These are phyloP conservation scores for Clitopilus passeckerianus DNA, from an alignment of 768 basidiomycete genomes.

Conservation along the genomic window DNA sequence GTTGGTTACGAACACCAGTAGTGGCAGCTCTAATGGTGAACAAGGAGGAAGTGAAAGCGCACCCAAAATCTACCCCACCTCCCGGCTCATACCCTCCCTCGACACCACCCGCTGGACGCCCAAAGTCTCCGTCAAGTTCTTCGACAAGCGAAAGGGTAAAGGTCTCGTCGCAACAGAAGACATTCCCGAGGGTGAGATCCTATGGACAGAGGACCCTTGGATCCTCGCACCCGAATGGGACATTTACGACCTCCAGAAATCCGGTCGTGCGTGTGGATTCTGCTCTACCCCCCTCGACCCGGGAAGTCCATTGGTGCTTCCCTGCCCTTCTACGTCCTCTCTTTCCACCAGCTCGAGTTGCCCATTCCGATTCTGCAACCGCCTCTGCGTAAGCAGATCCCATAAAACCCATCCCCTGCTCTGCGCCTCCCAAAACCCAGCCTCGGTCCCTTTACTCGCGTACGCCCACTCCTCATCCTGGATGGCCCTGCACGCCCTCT, in stretches of 20 bases:
- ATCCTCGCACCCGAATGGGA: constrained; percentile 81
- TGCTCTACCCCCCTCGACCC: constrained; percentile 64
- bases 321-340: constrained; percentile 44
- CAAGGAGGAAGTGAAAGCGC: too few species aligned
- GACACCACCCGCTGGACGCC: constrained; percentile 58
- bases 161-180: constrained; percentile 70
- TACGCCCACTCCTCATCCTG: constrained; percentile 59
- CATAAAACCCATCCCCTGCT: constrained; percentile 63
- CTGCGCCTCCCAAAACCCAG: constrained; percentile 73
- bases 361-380: constrained; percentile 71
- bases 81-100: constrained; percentile 56
- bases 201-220: constrained; percentile 88
- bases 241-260: constrained; percentile 64
- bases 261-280: constrained; percentile 59
- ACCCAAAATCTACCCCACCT: constrained; percentile 45
- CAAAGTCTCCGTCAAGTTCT: constrained; percentile 64
- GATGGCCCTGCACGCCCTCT: constrained; percentile 74
- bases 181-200: constrained; percentile 64
- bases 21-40: background rate
- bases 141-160: constrained; percentile 72
- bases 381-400: constrained; percentile 68
- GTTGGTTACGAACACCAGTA: constrained; percentile 29
- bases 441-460: constrained; percentile 50
- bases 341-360: constrained; percentile 34
- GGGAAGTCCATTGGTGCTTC: constrained; percentile 40